Base-by-base conservation (phyloP, 2,329 filamentous ascomycete genomes). In the Berkeleyomyces rouxiae region DNA sequence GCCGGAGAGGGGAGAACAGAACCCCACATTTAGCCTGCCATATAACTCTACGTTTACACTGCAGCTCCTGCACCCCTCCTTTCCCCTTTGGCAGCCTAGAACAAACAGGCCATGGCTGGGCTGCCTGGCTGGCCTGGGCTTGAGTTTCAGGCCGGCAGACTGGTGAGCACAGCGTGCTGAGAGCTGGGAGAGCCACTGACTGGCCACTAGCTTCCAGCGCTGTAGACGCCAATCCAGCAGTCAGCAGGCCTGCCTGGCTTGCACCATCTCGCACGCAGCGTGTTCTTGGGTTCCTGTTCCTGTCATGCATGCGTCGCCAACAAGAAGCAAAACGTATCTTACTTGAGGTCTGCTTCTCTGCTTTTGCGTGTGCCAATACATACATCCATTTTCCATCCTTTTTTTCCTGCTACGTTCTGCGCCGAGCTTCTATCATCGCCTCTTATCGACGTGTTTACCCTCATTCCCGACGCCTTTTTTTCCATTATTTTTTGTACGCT, bases 401-500 rank as follows among this genome's bases (percentile, higher is more conserved):
- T 59, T 51, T 47, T 53, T 58, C 10, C 23, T 6, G 16, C 39
- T 13, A 23, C 13, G 37, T 55, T 55, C 51, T 55, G 51, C 51
- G 51, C 51, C 51, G 51, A 39, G 36, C 33, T 37, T 55, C n/a
- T 37, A 63, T 39, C 55, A 46, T 63, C 61, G 61, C 61, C 61
- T 59, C 43, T 63, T 63, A 49, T 51, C 55, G 31, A 39, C 57
- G 23, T 59, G 33, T 58, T 51, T 58, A 58, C 43, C 39, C 23
- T 51, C 16, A 58, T 63, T 63, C 60, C 23, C 23, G 23, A 23
- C 40, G 39, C 40, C 42, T 46, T 62, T 46, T 47, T 55, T 62
- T 49, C 39, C 9, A 40, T 60, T 51, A 60, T 44, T 43, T 53
- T 67, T 23, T 66, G 66, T 65, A 66, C 68, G 62, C 53, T 11